These are phyloP conservation scores for Solanum microdontum DNA, from an alignment of 257 asterid genomes.

Conservation along the genomic window DNA sequence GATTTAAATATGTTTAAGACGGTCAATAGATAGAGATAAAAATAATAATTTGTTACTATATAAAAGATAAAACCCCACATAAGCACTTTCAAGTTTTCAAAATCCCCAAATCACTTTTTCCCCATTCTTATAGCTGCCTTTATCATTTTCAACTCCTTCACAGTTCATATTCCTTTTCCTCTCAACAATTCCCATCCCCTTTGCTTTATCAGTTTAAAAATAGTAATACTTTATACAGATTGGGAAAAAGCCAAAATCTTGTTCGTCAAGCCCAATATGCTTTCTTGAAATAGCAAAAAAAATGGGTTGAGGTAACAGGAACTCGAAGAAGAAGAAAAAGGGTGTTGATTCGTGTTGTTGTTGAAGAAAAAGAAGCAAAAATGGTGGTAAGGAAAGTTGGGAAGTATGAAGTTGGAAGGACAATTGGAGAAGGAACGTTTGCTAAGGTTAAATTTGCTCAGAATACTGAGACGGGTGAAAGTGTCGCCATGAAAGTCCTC, in stretches of 20 bases:
- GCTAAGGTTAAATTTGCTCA: constrained; percentile 99
- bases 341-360: background rate
- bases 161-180: background rate
- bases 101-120: background rate
- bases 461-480: constrained; percentile 94
- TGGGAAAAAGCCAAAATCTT: background rate
- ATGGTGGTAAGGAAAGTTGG: constrained; percentile 98
- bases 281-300: background rate
- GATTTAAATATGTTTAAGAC: too few species aligned
- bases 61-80: background rate
- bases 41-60: too few species aligned
- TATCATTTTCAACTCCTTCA: background rate
- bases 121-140: background rate
- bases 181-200: background rate
- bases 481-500: constrained; percentile 97
- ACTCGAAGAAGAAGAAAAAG: background rate
- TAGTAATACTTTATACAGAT: background rate
- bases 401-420: constrained; percentile 94
- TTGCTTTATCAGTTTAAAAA: background rate
- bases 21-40: fast-evolving
- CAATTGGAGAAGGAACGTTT: constrained; percentile 95
- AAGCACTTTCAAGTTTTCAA: background rate
- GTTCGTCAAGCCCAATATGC: background rate
- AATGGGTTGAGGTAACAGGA: background rate
- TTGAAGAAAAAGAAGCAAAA: background rate